These are phyloP conservation scores for Imleria badia DNA, from an alignment of 768 basidiomycete species.

Conservation along the genomic window DNA sequence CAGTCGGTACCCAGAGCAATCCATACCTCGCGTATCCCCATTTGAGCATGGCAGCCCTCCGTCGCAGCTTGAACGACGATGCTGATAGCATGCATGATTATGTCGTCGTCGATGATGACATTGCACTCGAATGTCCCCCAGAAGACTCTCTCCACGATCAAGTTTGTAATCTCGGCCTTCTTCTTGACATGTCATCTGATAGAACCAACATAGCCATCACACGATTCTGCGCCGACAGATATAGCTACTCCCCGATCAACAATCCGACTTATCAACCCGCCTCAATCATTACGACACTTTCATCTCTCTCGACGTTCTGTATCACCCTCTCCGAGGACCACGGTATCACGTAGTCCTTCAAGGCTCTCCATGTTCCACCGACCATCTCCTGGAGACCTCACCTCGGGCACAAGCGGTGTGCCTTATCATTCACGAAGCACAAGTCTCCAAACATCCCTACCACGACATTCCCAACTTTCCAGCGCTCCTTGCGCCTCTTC, in stretches of 20 bases:
- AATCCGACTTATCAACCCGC: slow-evolving; percentile 35
- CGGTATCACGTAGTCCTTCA: slow-evolving; percentile 36
- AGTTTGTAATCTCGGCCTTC: slow-evolving; percentile 30
- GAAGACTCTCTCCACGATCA: slow-evolving; percentile 13
- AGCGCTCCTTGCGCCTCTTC: slow-evolving; percentile 19
- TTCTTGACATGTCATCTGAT: slow-evolving; percentile 21
- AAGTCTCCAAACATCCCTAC: slow-evolving; percentile 47
- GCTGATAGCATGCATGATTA: slow-evolving; percentile 38
- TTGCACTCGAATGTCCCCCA: slow-evolving; percentile 26
- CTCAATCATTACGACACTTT: slow-evolving; percentile 41
- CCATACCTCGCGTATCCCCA: slow-evolving; percentile 46
- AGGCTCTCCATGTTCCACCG: slow-evolving; percentile 46
- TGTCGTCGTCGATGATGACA: slow-evolving; percentile 39
- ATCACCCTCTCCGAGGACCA: slow-evolving; percentile 39
- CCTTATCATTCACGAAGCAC: slow-evolving; percentile 47
- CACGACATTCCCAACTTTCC: slow-evolving; percentile 10
- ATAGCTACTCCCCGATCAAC: slow-evolving; percentile 33
- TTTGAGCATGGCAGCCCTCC: slow-evolving; percentile 29
- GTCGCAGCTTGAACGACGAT: slow-evolving; percentile 35
- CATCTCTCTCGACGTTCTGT: slow-evolving; percentile 44
- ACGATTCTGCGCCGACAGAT: slow-evolving; percentile 21
- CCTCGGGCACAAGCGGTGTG: slow-evolving; percentile 27
- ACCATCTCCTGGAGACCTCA: slow-evolving; percentile 28
- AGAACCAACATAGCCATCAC: slow-evolving; percentile 22
- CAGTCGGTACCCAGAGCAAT: slow-evolving; percentile 31